Evolutionary conservation across 1,139 yeast species (phyloP), one percentile per base, ranked within the genome.

Genomic region (Citeromyces siamensis): DNA sequence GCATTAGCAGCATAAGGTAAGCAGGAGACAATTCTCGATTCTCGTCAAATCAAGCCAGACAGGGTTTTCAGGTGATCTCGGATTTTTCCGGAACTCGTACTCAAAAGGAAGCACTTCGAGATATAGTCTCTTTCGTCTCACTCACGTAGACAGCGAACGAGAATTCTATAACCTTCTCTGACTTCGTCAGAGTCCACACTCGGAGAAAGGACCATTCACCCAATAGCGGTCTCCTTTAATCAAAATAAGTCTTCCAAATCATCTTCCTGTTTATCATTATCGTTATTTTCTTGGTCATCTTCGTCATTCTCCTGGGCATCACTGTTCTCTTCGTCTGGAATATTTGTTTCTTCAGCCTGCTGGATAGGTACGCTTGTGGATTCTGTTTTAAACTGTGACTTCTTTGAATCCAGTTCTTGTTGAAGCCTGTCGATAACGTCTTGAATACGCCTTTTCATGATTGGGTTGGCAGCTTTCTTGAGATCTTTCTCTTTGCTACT

Each of bases 391-490:
- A 88, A 65, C 50, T 82, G 90, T 41, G 81, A 66, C 59, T 73
- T 74, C 64, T 90, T 90, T 50, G 74, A 68, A 40, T 86, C 95
- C 42, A 88, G 66, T 45, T 93, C 95, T 37, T 79, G 77, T 55
- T 77, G 80, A 48, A 93, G 68, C 41, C 88, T 79, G 41, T 70
- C 71, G 41, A 85, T 81, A 39, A 84, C 85, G 46, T 82, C 93
- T 49, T 80, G 71, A 53, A 86, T 82, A 59, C 96, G 79, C 59
- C 81, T 83, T 53, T 80, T 77, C 74, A 90, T 69, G 62, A 90
- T 80, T 48, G 88, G 88, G 53, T 86, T 86, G 13, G 88, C 75
- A 2, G 94, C 88, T 40, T 79, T 78, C 13, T 69, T 73, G 36
- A 85, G 71, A 47, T 84, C 90, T 38, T 68, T 68, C 51, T 74